Base-by-base conservation (phyloP, 306 rosid genomes). In the Leucaena leucocephala region DNA sequence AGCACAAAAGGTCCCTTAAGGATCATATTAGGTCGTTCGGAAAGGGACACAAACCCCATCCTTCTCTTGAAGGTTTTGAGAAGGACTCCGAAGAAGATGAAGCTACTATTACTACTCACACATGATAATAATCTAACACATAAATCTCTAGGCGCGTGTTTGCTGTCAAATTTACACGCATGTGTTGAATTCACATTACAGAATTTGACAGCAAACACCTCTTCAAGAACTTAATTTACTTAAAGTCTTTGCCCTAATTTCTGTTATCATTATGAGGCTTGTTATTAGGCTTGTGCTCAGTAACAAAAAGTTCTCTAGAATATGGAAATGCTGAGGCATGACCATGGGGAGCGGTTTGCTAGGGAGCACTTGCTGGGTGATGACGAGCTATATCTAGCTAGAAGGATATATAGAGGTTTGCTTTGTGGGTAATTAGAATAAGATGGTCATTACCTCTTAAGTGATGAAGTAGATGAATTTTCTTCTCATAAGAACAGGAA, bases 381-480 rank as follows among this genome's bases (percentile, higher is more conserved):
- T 76, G 67, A 44, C 72, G 72, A 66, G 55, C 72, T 58, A 52
- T 52, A 27, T 15, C 59, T 67, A 61, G 69, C 62, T 78, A 63
- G 71, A 1, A 38, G 15, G 71, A 36, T 58, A 17, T 54, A 34
- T 17, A 71, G 80, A 70, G 70, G 55, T 78, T 21, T 77, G 75
- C 73, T 82, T 77, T 80, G 77, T 79, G 71, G 66, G 65, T 80
- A n/a, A 39, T 62, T 79, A 72, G 40, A 89, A 92, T 88, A 86
- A 88, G 82, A 75, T 13, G 70, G 84, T 86, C 84, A 40, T 87
- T 87, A 48, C 90, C 84, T 74, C 65, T 65, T 27, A 75, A 74
- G 97, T 82, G 90, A 89, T 90, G 98, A 95, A 92, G 96, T 84
- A 81, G 89, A 84, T 85, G 92, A 95, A 91, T 95, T 95, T 94